phyloP scores from a whole-genome alignment of 2,329 filamentous ascomycete species.

The Claviceps citrina region DNA sequence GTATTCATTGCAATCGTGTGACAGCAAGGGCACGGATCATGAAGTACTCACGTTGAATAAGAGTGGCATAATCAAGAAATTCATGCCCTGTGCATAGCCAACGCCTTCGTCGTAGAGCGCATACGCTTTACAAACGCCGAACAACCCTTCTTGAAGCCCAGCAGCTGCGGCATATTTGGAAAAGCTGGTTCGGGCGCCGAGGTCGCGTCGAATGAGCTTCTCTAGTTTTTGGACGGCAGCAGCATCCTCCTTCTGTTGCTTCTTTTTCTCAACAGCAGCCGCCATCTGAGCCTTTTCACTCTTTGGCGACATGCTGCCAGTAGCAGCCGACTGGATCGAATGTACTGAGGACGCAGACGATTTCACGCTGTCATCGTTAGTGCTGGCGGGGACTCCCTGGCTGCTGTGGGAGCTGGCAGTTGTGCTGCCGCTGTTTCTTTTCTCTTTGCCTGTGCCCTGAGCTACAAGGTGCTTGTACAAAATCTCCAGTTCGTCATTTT shows the following conservation, averaged over 20 bases:
- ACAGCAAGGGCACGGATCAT: neutral
- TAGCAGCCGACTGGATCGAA: slow-evolving; percentile 55
- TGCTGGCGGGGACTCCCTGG: slow-evolving; percentile 39
- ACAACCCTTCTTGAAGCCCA: slow-evolving; percentile 82
- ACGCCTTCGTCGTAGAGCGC: slow-evolving; percentile 88
- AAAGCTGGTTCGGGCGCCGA: slow-evolving; percentile 86
- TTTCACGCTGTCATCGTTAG: slow-evolving; percentile 46
- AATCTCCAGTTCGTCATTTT: slow-evolving; percentile 74
- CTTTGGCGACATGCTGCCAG: slow-evolving; percentile 40
- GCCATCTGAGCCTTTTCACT: slow-evolving; percentile 48
- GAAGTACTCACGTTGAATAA: slow-evolving; percentile 63
- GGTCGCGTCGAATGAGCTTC: slow-evolving; percentile 77
- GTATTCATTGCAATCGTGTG: neutral
- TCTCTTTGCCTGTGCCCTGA: slow-evolving; percentile 69
- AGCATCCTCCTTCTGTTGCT: slow-evolving; percentile 64
- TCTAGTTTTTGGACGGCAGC: slow-evolving; percentile 67
- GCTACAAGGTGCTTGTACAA: slow-evolving; percentile 72
- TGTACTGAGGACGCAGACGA: slow-evolving; percentile 78
- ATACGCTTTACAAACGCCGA: slow-evolving; percentile 94
- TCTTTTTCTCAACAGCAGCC: slow-evolving; percentile 52
- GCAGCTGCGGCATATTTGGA: slow-evolving; percentile 89
- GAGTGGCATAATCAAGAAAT: slow-evolving; percentile 92
- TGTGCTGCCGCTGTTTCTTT: slow-evolving; percentile 39
- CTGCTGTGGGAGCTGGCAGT: slow-evolving; percentile 32
- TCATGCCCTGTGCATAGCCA: slow-evolving; percentile 97